Evolutionary conservation across 1,284 basidiomycete species (phyloP).

Genomic region (Ustilago cynodontis): DNA sequence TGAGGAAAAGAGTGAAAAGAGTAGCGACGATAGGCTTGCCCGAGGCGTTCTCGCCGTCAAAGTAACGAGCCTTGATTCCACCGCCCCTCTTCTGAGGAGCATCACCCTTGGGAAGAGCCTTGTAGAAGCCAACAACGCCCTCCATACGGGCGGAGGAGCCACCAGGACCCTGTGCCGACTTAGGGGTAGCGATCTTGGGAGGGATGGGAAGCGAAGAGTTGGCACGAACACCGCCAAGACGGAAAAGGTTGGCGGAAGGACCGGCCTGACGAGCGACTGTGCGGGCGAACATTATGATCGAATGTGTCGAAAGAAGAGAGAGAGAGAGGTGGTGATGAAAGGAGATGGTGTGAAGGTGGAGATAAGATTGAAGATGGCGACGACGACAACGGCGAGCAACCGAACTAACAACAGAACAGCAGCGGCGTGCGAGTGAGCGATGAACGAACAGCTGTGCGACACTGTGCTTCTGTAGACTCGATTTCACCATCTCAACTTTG

Average conservation of each 20-base stretch:
- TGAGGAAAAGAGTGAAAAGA: slow-evolving; percentile 81
- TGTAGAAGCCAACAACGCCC: slow-evolving; percentile 92
- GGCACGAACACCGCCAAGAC: slow-evolving; percentile 40
- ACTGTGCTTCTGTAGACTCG: not conserved
- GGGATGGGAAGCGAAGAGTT: slow-evolving; percentile 77
- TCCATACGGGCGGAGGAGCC: slow-evolving; percentile 83
- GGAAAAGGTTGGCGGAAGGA: slow-evolving; percentile 12
- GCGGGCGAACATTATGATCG: slow-evolving; percentile 42
- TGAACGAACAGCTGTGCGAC: not conserved
- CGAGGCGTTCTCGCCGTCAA: slow-evolving; percentile 86
- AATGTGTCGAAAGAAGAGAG: not conserved
- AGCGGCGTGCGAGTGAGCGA: not conserved
- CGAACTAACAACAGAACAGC: not conserved
- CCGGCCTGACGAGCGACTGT: slow-evolving; percentile 17
- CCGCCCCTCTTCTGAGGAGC: slow-evolving; percentile 78
- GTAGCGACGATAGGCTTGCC: slow-evolving; percentile 80
- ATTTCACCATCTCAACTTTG: not conserved
- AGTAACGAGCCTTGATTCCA: slow-evolving; percentile 80
- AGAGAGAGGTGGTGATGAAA: not conserved
- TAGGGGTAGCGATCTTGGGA: slow-evolving; percentile 92
- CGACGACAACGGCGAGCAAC: not conserved
- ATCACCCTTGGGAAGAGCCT: slow-evolving; percentile 81
- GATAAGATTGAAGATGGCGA: not conserved
- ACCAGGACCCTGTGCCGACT: slow-evolving; percentile 82
- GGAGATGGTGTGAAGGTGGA: not conserved